These are phyloP conservation scores for Candida vaughaniae DNA, from an alignment of 805 yeast genomes.

Conservation along the genomic window DNA sequence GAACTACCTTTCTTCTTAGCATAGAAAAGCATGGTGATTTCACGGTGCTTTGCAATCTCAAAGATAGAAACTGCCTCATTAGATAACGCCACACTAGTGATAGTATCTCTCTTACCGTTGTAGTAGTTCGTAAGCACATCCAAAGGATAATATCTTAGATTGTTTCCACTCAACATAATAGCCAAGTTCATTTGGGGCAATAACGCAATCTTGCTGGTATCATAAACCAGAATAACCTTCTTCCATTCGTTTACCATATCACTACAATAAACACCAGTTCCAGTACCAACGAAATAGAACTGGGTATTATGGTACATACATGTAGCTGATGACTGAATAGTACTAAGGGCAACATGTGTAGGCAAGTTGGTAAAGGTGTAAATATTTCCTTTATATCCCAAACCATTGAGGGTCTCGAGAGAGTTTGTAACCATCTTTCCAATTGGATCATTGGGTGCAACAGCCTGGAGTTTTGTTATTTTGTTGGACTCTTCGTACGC, in stretches of 20 bases:
- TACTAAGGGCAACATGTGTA: slow-evolving; percentile 30
- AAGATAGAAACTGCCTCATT: slow-evolving; percentile 56
- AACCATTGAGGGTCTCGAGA: slow-evolving; percentile 14
- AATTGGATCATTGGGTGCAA: slow-evolving; percentile 53
- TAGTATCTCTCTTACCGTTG: slow-evolving; percentile 36
- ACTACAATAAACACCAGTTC: slow-evolving; percentile 62
- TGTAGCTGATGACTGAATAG: slow-evolving; percentile 42
- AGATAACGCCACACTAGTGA: slow-evolving; percentile 50
- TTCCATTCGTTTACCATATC: slow-evolving; percentile 53
- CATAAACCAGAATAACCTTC: slow-evolving; percentile 50
- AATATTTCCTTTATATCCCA: slow-evolving; percentile 26
- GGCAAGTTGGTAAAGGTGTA: slow-evolving; percentile 20
- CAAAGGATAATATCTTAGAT: slow-evolving; percentile 60
- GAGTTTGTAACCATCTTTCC: slow-evolving; percentile 30
- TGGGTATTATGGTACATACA: slow-evolving; percentile 46
- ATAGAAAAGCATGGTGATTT: slow-evolving; percentile 55
- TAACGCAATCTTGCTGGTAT: slow-evolving; percentile 61
- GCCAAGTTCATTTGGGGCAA: slow-evolving; percentile 55
- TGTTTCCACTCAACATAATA: slow-evolving; percentile 57
- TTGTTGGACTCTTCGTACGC: slow-evolving; percentile 58
- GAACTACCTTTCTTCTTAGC: slow-evolving; percentile 51
- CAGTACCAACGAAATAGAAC: slow-evolving; percentile 59
- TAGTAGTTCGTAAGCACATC: slow-evolving; percentile 63
- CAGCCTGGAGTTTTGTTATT: slow-evolving; percentile 51
- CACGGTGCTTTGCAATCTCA: slow-evolving; percentile 67